Evolutionary conservation across 1,139 yeast species (phyloP), one percentile per base, ranked within the genome.

Genomic region (Kodamaea sp.): DNA sequence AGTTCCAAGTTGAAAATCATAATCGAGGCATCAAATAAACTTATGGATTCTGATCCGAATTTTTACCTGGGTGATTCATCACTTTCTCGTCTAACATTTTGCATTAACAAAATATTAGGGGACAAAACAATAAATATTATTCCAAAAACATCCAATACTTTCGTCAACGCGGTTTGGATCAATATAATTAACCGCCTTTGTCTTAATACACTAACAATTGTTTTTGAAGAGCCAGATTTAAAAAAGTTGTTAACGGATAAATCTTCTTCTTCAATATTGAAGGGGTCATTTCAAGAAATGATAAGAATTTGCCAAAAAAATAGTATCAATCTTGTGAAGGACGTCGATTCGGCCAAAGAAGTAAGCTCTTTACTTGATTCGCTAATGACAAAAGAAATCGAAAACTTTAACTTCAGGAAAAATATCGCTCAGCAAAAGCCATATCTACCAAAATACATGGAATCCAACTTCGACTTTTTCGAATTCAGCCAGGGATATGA

Each of bases 191-290:
- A 33, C 4, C 29, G 35, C 7, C 39, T 55, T 3, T 52, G 60
- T 40, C 44, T 55, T 29, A 51, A 52, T 7, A 9, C 53, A 5
- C 38, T 53, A 12, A 44, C 62, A 2, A 40, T 61, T 4, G 45
- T 57, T 6, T 58, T 49, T 42, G 62, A 58, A 26, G 56, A 59
- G 34, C 46, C 52, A 2, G 47, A 54, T 34, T 36, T 54, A 2
- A 27, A 47, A 10, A 34, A 33, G 8, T 40, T 60, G 29, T 38
- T 53, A 6, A 39, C 41, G 8, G 40, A 36, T 8, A 22, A 32
- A 3, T 31, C 38, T 7, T 47, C 45, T 4, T 32, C 31, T 4
- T 55, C 56, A 2, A 32, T 58, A 2, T 36, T 60, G 40, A 52
- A 44, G 25, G 63, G 63, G 0, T 27, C 49, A 5, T 55, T 44